These are phyloP conservation scores for Mucor mucedo DNA, from an alignment of 371 early-diverging fungal species.

Conservation along the genomic window DNA sequence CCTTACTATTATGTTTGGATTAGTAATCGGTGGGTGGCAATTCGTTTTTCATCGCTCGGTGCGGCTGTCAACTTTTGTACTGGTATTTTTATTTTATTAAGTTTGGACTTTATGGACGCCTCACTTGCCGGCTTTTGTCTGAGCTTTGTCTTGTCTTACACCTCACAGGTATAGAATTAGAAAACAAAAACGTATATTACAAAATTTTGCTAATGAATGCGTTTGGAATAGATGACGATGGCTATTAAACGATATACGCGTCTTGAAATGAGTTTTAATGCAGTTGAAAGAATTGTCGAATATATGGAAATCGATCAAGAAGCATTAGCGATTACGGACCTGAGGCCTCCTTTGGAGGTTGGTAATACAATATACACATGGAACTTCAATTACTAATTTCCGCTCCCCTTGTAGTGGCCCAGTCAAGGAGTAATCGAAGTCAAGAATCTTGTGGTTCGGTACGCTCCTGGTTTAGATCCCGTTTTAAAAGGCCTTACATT, in stretches of 20 bases:
- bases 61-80: conserved; percentile 67
- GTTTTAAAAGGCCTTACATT: conserved; percentile 64
- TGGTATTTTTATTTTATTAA: conserved; percentile 53
- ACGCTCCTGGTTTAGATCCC: conserved; percentile 63
- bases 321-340: conserved; percentile 59
- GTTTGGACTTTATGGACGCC: conserved; percentile 54
- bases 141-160: conserved; percentile 60
- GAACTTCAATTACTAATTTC: background rate
- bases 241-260: conserved; percentile 68
- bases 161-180: conserved; percentile 44
- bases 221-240: conserved; percentile 9
- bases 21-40: conserved; percentile 81
- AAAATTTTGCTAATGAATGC: too few species aligned
- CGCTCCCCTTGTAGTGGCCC: conserved; percentile 58
- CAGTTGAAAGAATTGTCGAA: conserved; percentile 85
- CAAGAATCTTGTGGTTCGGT: conserved; percentile 57
- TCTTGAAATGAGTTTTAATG: conserved; percentile 83
- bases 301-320: conserved; percentile 81
- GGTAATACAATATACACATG: conserved; percentile 5
- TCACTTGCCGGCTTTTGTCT: conserved; percentile 82
- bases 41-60: conserved; percentile 70
- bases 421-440: conserved; percentile 65
- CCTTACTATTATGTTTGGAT: conserved; percentile 76
- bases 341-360: conserved; percentile 61
- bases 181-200: background rate